phyloP scores from a whole-genome alignment of 2,329 filamentous ascomycete genomes.

The Botrytis fabae region DNA sequence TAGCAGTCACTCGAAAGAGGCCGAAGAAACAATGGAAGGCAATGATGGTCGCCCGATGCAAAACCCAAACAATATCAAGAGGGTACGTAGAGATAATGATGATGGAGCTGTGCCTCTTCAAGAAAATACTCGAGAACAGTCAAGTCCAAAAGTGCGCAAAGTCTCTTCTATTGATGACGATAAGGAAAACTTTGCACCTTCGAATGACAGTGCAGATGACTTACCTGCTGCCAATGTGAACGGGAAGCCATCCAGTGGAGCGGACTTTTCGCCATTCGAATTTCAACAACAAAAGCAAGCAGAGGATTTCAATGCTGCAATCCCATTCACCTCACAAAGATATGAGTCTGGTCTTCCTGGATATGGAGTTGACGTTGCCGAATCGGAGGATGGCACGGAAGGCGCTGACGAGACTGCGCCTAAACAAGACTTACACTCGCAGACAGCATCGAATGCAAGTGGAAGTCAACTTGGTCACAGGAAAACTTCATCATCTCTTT shows the following conservation, averaged over 20 bases:
- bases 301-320: constrained; percentile 42
- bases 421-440: constrained; percentile 8
- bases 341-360: constrained; percentile 36
- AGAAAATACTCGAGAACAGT: constrained; percentile 39
- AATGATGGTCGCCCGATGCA: constrained; percentile 63
- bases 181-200: constrained; percentile 40
- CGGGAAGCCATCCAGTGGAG: constrained; percentile 49
- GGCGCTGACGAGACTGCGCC: constrained; percentile 25
- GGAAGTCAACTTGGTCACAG: constrained; percentile 38
- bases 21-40: constrained; percentile 50
- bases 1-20: constrained; percentile 48
- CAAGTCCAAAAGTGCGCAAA: constrained; percentile 35
- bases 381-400: constrained; percentile 36
- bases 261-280: constrained; percentile 62
- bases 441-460: constrained; percentile 29
- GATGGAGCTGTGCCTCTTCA: constrained; percentile 53
- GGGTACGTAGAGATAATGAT: constrained; percentile 63
- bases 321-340: constrained; percentile 35
- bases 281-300: constrained; percentile 50
- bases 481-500: constrained; percentile 58
- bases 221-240: constrained; percentile 34
- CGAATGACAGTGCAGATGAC: constrained; percentile 25
- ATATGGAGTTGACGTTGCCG: constrained; percentile 35
- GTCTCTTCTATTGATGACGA: constrained; percentile 29
- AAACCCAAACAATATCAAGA: constrained; percentile 70